Conservation (phyloP, 108 stramenopile genomes). For the Hondaea fermentalgiana region DNA sequence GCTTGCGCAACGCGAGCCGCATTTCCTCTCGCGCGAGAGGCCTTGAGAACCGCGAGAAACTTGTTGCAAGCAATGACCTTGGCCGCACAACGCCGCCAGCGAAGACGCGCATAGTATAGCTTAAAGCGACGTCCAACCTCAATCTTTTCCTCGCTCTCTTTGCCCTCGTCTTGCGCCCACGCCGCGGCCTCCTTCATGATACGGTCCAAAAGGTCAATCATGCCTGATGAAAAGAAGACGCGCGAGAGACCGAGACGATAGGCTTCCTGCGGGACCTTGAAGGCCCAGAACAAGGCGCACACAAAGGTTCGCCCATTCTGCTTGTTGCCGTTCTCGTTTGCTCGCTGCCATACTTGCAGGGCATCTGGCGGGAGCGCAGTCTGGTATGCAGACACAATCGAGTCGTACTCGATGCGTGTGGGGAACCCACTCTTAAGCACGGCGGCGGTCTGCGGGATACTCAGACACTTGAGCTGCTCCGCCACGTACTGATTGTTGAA, state of each 20-base stretch:
- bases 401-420: constrained; percentile 11
- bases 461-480: constrained; percentile 3
- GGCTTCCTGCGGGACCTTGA: not conserved
- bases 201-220: not conserved
- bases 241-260: not conserved
- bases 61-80: constrained; percentile 15
- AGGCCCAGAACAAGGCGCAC: constrained; percentile 1
- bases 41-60: not conserved
- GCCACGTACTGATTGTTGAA: constrained; percentile 12
- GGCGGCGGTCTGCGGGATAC: not conserved
- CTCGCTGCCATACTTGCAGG: not conserved
- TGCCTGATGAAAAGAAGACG: constrained; percentile 4
- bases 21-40: not conserved
- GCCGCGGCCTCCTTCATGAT: constrained; percentile 13
- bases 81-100: not conserved
- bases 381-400: not conserved
- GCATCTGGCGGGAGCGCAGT: not conserved
- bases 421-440: not conserved
- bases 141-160: not conserved
- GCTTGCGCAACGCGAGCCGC: not conserved
- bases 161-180: constrained; percentile 17
- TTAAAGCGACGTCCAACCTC: not conserved
- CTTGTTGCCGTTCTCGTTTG: not conserved
- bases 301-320: constrained; percentile 11
- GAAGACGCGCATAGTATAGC: constrained; percentile 10